Conservation (phyloP, 176 grass and related monocot genomes). For the Triticum timopheevii region DNA sequence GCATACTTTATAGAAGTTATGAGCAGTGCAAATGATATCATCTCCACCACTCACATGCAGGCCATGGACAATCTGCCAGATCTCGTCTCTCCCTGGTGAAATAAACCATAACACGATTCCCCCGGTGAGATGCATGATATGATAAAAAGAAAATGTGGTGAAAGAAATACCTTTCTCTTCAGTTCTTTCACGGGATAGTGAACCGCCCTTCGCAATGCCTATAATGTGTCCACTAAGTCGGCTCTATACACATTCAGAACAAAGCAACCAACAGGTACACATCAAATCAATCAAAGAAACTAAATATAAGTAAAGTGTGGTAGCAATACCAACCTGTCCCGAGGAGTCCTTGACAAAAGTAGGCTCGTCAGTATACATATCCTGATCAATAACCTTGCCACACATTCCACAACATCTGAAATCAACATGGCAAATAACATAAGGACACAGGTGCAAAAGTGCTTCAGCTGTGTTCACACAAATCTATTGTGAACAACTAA, state of each 20-base stretch:
- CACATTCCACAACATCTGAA: slow-evolving; percentile 62
- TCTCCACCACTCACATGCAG: slow-evolving; percentile 71
- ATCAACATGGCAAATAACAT: slow-evolving; percentile 27
- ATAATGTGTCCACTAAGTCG: slow-evolving; percentile 46
- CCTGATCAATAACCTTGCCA: slow-evolving; percentile 79
- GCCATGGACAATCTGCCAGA: slow-evolving; percentile 56
- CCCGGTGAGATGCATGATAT: background rate
- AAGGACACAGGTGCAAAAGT: background rate
- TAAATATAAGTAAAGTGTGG: background rate
- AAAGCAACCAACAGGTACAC: background rate
- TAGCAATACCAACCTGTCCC: slow-evolving; percentile 46
- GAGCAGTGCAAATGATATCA: slow-evolving; percentile 54
- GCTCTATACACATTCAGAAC: slow-evolving; percentile 38
- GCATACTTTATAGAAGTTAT: slow-evolving; percentile 65
- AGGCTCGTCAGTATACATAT: slow-evolving; percentile 46
- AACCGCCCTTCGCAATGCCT: slow-evolving; percentile 53
- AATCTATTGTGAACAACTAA: background rate
- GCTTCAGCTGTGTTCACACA: background rate
- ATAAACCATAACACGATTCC: slow-evolving; percentile 6
- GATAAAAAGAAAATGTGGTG: slow-evolving; percentile 4
- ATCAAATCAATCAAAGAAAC: slow-evolving; percentile 21
- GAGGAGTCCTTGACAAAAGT: slow-evolving; percentile 46
- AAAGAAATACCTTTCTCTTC: slow-evolving; percentile 53
- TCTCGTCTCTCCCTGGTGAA: slow-evolving; percentile 67
- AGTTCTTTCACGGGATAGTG: slow-evolving; percentile 79